phyloP scores from a whole-genome alignment of 225 moss, liverwort and hornwort species.

The Bryum argenteum region DNA sequence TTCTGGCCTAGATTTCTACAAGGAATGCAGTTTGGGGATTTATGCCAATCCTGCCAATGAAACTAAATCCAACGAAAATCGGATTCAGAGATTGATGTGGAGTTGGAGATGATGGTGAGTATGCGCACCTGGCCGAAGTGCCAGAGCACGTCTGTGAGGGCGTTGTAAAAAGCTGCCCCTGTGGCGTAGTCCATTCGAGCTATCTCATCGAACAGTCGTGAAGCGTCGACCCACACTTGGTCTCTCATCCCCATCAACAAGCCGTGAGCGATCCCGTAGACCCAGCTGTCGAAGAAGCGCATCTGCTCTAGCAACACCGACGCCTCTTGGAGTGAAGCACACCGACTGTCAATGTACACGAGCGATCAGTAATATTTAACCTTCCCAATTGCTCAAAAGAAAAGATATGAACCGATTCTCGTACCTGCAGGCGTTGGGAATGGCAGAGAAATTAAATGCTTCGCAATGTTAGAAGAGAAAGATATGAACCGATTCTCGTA shows the following conservation, averaged over 20 bases:
- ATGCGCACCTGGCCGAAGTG: constrained; percentile 87
- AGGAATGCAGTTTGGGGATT: too few relatives aligned
- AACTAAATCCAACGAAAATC: too few relatives aligned
- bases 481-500: too few relatives aligned
- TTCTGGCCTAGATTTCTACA: too few relatives aligned
- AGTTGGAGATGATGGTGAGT: neutral
- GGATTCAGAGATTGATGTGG: too few relatives aligned
- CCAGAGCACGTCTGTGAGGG: constrained; percentile 96
- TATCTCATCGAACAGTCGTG: constrained; percentile 80
- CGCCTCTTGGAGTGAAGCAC: constrained; percentile 88
- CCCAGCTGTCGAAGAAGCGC: constrained; percentile 91
- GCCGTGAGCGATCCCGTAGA: constrained; percentile 94
- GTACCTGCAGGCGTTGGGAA: constrained; percentile 61
- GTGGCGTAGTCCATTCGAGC: constrained; percentile 93
- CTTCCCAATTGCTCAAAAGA: too few relatives aligned
- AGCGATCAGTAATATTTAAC: too few relatives aligned
- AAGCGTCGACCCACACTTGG: constrained; percentile 75
- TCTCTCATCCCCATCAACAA: constrained; percentile 83
- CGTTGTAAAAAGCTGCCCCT: constrained; percentile 95
- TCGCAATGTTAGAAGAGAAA: too few relatives aligned
- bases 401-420: too few relatives aligned
- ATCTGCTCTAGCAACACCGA: constrained; percentile 92
- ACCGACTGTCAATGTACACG: constrained; percentile 61
- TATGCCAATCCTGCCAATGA: too few relatives aligned
- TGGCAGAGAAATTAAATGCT: constrained; percentile 98